A percentile compares a stretch with the other conserved stretches of the same genome.
Conservation (phyloP, 2,329 filamentous ascomycete genomes). For the Epichloe sylvatica region DNA sequence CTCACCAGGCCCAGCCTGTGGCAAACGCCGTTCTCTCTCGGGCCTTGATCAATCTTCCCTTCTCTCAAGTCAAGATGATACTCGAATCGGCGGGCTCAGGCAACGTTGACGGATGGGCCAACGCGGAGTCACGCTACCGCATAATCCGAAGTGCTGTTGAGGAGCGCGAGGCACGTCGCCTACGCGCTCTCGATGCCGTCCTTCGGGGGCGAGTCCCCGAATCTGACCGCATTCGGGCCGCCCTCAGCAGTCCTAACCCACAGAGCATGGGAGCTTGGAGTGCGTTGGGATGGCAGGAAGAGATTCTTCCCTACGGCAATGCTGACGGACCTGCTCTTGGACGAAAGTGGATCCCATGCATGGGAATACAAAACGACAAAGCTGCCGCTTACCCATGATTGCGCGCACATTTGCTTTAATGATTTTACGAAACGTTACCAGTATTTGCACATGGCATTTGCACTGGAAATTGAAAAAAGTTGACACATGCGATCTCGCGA, state of each 20-base stretch:
- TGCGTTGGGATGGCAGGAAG: constrained; percentile 36
- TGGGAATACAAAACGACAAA: constrained; percentile 11
- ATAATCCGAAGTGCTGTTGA: constrained; percentile 36
- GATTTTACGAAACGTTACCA: constrained; percentile 7
- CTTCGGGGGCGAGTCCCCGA: constrained; percentile 21
- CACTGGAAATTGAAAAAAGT: constrained; percentile 1
- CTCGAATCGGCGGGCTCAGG: constrained; percentile 46
- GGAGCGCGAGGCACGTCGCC: constrained; percentile 44
- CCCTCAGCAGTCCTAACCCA: constrained; percentile 24
- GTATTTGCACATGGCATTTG: constrained; percentile 1
- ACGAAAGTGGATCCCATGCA: constrained; percentile 31
- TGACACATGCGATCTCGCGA: background rate
- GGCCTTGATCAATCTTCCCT: constrained; percentile 56
- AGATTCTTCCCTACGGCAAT: constrained; percentile 22
- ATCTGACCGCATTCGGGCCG: constrained; percentile 21
- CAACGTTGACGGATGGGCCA: constrained; percentile 35
- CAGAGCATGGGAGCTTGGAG: constrained; percentile 30
- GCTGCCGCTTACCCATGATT: constrained; percentile 20
- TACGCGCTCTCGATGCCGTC: constrained; percentile 31
- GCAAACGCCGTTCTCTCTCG: constrained; percentile 45
- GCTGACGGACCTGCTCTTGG: constrained; percentile 28
- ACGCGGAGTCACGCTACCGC: constrained; percentile 30
- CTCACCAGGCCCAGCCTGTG: constrained; percentile 14
- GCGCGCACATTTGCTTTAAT: background rate
- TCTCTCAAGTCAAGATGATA: constrained; percentile 48